A percentile compares a stretch with the other conserved stretches of the same genome.
Evolutionary conservation across 2,329 filamentous ascomycete species (phyloP).

Genomic region (Elsinoe perseae): DNA sequence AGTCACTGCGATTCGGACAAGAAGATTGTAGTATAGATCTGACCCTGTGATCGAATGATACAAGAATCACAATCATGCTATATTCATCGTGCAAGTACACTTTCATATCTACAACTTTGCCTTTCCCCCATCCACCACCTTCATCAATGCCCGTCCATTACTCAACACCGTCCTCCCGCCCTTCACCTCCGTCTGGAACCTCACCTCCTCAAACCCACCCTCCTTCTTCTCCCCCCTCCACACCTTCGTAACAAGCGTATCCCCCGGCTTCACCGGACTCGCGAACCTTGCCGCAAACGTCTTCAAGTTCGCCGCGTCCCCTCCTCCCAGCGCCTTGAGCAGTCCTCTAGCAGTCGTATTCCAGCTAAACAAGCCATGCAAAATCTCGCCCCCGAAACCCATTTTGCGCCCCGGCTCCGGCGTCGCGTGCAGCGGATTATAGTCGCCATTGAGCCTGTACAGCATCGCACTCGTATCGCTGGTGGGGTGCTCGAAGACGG

Average conservation of each 20-base stretch:
- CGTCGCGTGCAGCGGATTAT: slow-evolving; percentile 85
- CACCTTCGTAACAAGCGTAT: slow-evolving; percentile 71
- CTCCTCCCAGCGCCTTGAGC: slow-evolving; percentile 63
- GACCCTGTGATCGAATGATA: slow-evolving; percentile 4
- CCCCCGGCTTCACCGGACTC: slow-evolving; percentile 72
- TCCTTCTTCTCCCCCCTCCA: slow-evolving; percentile 65
- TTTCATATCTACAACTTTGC: slow-evolving; percentile 50
- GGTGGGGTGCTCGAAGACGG: slow-evolving; percentile 61
- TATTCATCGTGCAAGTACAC: too few relatives aligned
- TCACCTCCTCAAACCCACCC: slow-evolving; percentile 67
- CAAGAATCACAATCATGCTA: slow-evolving; percentile 9
- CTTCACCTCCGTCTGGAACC: slow-evolving; percentile 70
- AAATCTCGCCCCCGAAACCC: slow-evolving; percentile 83
- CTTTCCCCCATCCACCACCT: slow-evolving; percentile 45
- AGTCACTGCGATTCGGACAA: neutral
- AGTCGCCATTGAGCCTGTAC: slow-evolving; percentile 83
- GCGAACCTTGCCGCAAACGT: slow-evolving; percentile 88
- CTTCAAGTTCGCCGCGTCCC: slow-evolving; percentile 71
- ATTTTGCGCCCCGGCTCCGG: slow-evolving; percentile 79
- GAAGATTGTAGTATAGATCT: slow-evolving; percentile 1
- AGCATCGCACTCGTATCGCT: slow-evolving; percentile 64
- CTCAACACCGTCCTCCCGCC: slow-evolving; percentile 78
- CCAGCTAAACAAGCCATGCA: slow-evolving; percentile 84
- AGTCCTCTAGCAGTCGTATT: slow-evolving; percentile 70
- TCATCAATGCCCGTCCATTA: slow-evolving; percentile 77